Evolutionary conservation across 1,139 yeast genomes (phyloP), one percentile per base, ranked within the genome.

Genomic region (Suhomyces guaymorum): DNA sequence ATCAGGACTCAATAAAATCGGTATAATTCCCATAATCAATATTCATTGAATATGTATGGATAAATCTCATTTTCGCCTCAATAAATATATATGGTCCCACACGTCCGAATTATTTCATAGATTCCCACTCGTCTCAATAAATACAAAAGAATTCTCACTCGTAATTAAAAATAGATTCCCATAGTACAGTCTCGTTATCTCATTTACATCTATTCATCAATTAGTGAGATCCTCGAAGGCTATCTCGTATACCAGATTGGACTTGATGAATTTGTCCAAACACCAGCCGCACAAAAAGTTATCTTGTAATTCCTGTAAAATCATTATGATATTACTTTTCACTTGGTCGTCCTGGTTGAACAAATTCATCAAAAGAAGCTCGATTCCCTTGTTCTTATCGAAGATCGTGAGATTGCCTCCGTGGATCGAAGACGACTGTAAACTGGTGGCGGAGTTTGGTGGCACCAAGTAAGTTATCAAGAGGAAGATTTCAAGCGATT

Each of bases 281-380:
- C 75, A 70, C 76, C 75, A 70, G 4, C 75, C 74, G 47, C 75
- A 70, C 17, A 70, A 49, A 37, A 61, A 65, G 52, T 69, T 68
- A 36, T 70, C 75, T 38, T 63, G 70, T 26, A 70, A 52, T 46
- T 70, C 75, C 44, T 70, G 74, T 34, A 70, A 47, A 18, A 70
- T 70, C 72, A 67, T 65, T 10, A 68, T 57, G 11, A 70, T 54
- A 40, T 66, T 69, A 15, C 65, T 54, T 45, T 70, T 70, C 30
- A 70, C 58, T 39, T 65, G 70, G 40, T 67, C 63, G 42, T 70
- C 54, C 18, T 70, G 51, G 78, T 76, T 37, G 73, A 75, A 51
- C 73, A 77, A 61, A 47, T 79, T 44, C 15, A 70, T 45, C 29
- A 69, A 51, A 15, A 71, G 47, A 14, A 69, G 51, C 44, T 72